A percentile compares a stretch with the other conserved stretches of the same genome.
phyloP scores from a whole-genome alignment of 257 asterid species.

The Ophiorrhiza pumila region DNA sequence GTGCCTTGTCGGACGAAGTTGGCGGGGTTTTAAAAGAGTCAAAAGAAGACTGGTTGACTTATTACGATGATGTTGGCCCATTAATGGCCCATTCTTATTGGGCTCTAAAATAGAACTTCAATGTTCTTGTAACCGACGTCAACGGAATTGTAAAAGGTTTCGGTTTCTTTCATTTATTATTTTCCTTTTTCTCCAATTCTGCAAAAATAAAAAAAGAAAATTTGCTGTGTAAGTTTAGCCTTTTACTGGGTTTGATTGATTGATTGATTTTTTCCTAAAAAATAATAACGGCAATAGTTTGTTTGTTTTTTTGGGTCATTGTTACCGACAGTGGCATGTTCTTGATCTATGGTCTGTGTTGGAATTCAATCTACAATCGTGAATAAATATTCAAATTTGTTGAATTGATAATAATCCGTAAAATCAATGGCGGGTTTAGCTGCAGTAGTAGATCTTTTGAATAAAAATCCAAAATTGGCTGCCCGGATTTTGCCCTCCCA shows the following conservation, averaged over 20 bases:
- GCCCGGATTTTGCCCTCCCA: conserved; percentile 42
- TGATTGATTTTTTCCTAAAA: no score
- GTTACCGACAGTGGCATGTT: not conserved
- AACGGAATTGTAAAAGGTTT: not conserved
- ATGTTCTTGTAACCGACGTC: no score
- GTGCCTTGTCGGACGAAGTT: no score
- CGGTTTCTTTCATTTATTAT: not conserved
- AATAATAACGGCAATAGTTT: not conserved
- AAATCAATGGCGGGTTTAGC: conserved; percentile 55
- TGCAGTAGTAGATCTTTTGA: conserved; percentile 51
- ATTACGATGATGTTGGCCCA: not conserved
- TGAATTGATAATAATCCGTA: not conserved
- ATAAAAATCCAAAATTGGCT: conserved; percentile 45
- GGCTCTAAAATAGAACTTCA: no score
- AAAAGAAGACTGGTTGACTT: not conserved
- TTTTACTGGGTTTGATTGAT: not conserved
- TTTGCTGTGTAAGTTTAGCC: not conserved
- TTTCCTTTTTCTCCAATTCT: conserved; percentile 1
- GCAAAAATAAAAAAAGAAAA: no score
- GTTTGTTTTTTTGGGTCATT: not conserved
- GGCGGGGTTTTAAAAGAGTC: conserved; percentile 8
- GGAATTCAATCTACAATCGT: conserved; percentile 15
- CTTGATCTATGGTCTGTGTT: conserved; percentile 14
- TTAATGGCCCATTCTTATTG: not conserved
- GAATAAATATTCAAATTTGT: not conserved